Base-by-base conservation (phyloP, 2,329 filamentous ascomycete species). In the Cercospora sp. region DNA sequence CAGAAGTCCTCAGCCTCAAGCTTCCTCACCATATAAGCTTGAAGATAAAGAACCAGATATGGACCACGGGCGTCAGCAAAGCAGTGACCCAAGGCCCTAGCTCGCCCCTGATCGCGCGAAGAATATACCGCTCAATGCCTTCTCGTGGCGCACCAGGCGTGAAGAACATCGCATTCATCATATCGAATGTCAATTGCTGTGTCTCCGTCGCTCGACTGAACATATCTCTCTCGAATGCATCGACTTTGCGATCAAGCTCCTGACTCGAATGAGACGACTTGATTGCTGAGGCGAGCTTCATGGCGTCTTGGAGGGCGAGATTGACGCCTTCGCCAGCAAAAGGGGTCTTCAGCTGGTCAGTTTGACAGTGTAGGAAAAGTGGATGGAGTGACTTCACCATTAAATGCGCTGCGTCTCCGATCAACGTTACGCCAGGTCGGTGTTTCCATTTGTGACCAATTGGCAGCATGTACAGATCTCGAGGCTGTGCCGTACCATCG, bases 111-210 rank as follows among this genome's bases (percentile, higher is more conserved):
- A 72, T 66, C 8, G 72, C 71, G 13, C 66, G 51, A 2, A 75
- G 33, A 6, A 77, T 57, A 53, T 75, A 81, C 28, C 71, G 78
- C 26, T 82, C 80, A 63, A 87, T 82, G 16, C 80, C 76, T 3
- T 78, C 75, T 55, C 80, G 75, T 18, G 85, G 84, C 9, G 81
- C 80, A 2, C 80, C 82, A 3, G 80, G 78, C 0, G 81, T 84
- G 67, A 84, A 83, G 71, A 86, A 80, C 81, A 83, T 85, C 45
- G 81, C 77, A 31, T 78, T 76, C 72, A 82, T 81, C 72, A 81
- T 72, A 64, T 85, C 83, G 59, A 82, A 82, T 9, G 79, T 81
- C 64, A 76, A 51, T 48, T 76, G 70, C 62, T 79, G 75, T n/a
- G 72, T 78, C 55, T 72, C 70, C 13, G 75, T 77, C n/a, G 77